These are phyloP conservation scores for Podila epigama DNA, from an alignment of 192 early-diverging fungal species.

Conservation along the genomic window DNA sequence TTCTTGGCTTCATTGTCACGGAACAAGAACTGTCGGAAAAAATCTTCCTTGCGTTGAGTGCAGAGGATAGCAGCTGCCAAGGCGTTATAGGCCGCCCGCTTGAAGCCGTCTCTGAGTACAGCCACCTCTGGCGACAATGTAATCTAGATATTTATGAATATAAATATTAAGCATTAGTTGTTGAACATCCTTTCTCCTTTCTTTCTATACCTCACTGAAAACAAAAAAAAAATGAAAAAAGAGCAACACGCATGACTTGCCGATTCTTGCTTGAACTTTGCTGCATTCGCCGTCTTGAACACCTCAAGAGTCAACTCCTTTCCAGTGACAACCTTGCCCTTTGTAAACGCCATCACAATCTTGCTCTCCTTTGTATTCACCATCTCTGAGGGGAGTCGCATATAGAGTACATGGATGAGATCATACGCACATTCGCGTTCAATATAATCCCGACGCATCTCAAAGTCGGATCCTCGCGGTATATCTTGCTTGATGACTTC, in stretches of 20 bases:
- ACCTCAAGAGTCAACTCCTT: constrained; percentile 56
- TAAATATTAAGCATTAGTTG: neutral
- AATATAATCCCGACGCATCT: constrained; percentile 34
- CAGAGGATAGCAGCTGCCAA: constrained; percentile 59
- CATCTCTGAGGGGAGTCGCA: constrained; percentile 38
- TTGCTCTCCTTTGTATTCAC: constrained; percentile 52
- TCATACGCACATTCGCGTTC: constrained; percentile 39
- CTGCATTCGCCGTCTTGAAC: constrained; percentile 49
- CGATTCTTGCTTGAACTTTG: constrained; percentile 45
- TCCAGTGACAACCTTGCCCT: constrained; percentile 25
- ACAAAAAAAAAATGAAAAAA: no score
- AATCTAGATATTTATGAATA: constrained; percentile 11
- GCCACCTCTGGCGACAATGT: constrained; percentile 14
- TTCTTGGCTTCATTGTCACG: constrained; percentile 58
- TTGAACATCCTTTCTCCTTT: no score
- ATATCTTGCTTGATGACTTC: constrained; percentile 42
- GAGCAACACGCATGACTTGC: neutral
- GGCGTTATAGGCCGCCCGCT: constrained; percentile 67
- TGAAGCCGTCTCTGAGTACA: constrained; percentile 21
- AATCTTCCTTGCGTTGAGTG: constrained; percentile 63
- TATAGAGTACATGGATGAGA: constrained; percentile 55
- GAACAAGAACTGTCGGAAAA: constrained; percentile 68
- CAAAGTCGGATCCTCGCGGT: constrained; percentile 15
- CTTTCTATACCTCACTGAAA: no score
- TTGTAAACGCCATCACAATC: constrained; percentile 44